phyloP scores from a whole-genome alignment of 2,329 filamentous ascomycete genomes.

The Aureobasidium subglaciale region DNA sequence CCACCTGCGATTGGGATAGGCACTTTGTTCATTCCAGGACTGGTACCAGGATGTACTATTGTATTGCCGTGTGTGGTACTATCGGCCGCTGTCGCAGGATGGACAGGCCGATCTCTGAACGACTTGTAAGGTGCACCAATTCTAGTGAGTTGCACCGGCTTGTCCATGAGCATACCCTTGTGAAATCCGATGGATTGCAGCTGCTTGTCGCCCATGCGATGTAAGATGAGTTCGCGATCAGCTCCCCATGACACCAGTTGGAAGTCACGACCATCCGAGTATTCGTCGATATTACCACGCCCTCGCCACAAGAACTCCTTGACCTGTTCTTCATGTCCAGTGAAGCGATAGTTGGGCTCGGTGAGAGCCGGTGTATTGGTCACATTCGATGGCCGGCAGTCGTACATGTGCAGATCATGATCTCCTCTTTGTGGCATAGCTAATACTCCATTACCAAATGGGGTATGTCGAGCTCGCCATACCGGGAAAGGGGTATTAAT shows the following conservation, averaged over 20 bases:
- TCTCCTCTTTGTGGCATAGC: slow-evolving; percentile 91
- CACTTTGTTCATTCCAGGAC: slow-evolving; percentile 21
- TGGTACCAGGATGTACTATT: neutral
- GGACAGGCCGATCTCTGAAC: slow-evolving; percentile 54
- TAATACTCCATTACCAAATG: slow-evolving; percentile 77
- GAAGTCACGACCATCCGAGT: slow-evolving; percentile 78
- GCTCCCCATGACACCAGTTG: slow-evolving; percentile 90
- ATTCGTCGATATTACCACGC: slow-evolving; percentile 58
- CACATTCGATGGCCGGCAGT: slow-evolving; percentile 38
- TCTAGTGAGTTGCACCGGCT: slow-evolving; percentile 58
- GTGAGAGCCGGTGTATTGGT: slow-evolving; percentile 35
- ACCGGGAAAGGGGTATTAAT: slow-evolving; percentile 80
- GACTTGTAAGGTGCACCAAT: slow-evolving; percentile 79
- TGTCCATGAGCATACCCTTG: slow-evolving; percentile 58
- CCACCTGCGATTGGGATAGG: slow-evolving; percentile 17
- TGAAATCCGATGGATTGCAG: slow-evolving; percentile 65
- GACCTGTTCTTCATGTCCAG: slow-evolving; percentile 56
- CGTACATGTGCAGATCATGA: slow-evolving; percentile 77
- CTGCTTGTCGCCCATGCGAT: slow-evolving; percentile 60
- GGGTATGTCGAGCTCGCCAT: slow-evolving; percentile 85
- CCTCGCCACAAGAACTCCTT: slow-evolving; percentile 90
- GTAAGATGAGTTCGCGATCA: slow-evolving; percentile 73
- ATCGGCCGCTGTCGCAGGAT: neutral
- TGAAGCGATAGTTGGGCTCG: slow-evolving; percentile 49
- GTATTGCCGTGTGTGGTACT: neutral